Evolutionary conservation across 2,329 filamentous ascomycete genomes (phyloP), one percentile per base, ranked within the genome.

Genomic region (Fusarium citri): DNA sequence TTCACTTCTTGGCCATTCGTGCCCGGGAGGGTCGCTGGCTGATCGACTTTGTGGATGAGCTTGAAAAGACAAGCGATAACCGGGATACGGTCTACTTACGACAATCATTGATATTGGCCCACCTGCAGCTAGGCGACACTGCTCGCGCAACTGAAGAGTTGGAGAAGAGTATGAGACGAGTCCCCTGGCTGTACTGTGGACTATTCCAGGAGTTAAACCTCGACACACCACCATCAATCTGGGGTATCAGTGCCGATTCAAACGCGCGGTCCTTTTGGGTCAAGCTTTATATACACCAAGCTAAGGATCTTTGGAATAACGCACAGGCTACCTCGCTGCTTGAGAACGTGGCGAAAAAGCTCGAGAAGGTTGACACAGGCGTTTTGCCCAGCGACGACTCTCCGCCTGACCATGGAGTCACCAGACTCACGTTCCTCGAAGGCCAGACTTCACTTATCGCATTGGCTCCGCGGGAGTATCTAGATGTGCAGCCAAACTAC

Each of bases 281-380:
- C 7, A 89, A 92, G 74, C 85, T 97, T 4, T 97, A 97, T 76
- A 85, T 93, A 28, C 85, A 88, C 59, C 88, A 92, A 46, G 87
- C 92, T 7, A 95, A 94, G 76, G 92, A 95, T 72, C 82, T 97
- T 6, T 98, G 94, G 94, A 94, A 94, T 76, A 94, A 90, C 6
- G 86, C 92, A 1, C 90, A 93, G 74, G 89, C 88, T 16, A 89
- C 86, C 6, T 82, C 84, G 7, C 80, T 97, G 10, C 86, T 98
- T 3, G 85, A 91, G 30, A 89, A 93, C 73, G 88, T 91, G 18
- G 91, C 90, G 46, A 87, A 88, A 66, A 85, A 85, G 14, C 81
- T 87, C 6, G 77, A 78, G 31, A 83, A 83, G 58, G 80, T 83
- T 6, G 79, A 86, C 53, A 73, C 76, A 16, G 71, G 78, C 18